Base-by-base conservation (phyloP, 179 eudicot genomes). In the Nepenthes alata region DNA sequence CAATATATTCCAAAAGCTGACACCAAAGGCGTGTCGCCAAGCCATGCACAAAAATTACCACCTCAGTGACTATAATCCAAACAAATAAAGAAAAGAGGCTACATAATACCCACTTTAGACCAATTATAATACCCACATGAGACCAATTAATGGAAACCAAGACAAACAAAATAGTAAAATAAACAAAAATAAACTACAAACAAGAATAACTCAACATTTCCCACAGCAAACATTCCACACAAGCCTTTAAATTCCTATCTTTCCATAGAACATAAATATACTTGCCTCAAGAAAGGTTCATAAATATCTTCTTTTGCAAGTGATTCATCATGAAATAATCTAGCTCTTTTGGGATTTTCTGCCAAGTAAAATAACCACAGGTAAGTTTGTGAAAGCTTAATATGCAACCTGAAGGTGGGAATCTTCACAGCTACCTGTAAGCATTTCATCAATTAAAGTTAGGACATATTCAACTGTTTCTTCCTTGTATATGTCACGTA, bases 391-490 rank as follows among this genome's bases (percentile, higher is more conserved):
- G 45, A 66, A 59, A 5, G 62, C 14, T 10, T 44, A 64, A 59
- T 44, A 39, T 50, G 2, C 5, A 57, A 55, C 35, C 10, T 3
- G 36, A 65, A 52, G 55, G 56, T 56, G 69, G 16, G 61, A 57
- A 37, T 56, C 62, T 66, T 58, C 12, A 45, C 59, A 13, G 11
- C 75, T 81, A 86, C 96, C 95, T 58, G 91, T 62, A 37, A 91
- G 88, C 85, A 89, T 84, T 73, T 89, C 96, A 77, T 91, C 98
- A 62, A 89, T 73, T 48, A 91, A 77, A 71, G 96, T 87, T 63
- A 91, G 88, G 67, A 86, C 89, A 81, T 91, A 91, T 80, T 91
- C 96, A 64, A 91, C 91, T 0, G 96, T 89, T 62, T 91, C 98
- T 77, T 91, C 98, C 76, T 91, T 91, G 77, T 70, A 75, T 71